phyloP scores from a whole-genome alignment of 441 rosid species.

The Pelargonium fulgidum region DNA sequence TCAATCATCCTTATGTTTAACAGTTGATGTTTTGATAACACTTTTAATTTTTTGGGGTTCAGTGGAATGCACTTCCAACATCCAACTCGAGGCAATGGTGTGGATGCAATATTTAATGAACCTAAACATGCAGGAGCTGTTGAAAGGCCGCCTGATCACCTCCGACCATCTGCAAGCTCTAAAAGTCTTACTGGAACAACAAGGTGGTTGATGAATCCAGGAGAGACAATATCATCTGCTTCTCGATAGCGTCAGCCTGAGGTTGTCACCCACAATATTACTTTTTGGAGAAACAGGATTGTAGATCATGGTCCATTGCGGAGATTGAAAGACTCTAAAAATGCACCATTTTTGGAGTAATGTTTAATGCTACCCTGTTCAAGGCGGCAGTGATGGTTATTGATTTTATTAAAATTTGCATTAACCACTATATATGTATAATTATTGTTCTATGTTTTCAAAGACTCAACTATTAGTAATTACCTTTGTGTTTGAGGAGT shows the following conservation, averaged over 20 bases:
- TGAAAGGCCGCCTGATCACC: constrained; percentile 66
- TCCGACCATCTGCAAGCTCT: constrained; percentile 62
- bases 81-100: constrained; percentile 72
- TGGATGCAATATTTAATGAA: constrained; percentile 81
- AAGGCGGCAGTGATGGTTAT: too few relatives aligned
- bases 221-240: constrained; percentile 62
- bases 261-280: constrained; percentile 70
- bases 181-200: constrained; percentile 82
- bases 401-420: too few relatives aligned
- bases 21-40: neutral
- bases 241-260: constrained; percentile 61
- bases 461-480: too few relatives aligned
- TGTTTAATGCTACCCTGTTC: too few relatives aligned
- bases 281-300: constrained; percentile 91
- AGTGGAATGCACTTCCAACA: constrained; percentile 98
- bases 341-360: constrained; percentile 83
- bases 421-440: too few relatives aligned
- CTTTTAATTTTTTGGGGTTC: constrained; percentile 17
- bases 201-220: constrained; percentile 76
- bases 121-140: constrained; percentile 90
- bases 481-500: too few relatives aligned
- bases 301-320: constrained; percentile 88
- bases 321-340: constrained; percentile 87
- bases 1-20: too few relatives aligned
- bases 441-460: too few relatives aligned